A percentile compares a stretch with the other conserved stretches of the same genome.
phyloP scores from a whole-genome alignment of 306 rosid genomes.

The Senna tora region DNA sequence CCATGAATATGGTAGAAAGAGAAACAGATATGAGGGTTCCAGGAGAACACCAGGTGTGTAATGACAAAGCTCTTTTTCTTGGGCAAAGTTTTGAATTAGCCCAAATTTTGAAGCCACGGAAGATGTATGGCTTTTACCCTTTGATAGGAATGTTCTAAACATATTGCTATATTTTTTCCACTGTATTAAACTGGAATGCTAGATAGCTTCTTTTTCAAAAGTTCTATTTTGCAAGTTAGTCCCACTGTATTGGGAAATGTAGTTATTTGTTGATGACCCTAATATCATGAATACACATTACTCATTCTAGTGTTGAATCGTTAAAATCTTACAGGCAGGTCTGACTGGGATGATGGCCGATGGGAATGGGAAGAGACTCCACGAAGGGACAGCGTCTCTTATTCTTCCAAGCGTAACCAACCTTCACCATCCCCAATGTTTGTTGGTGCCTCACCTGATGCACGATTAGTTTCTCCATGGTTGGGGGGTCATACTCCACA shows the following conservation, averaged over 20 bases:
- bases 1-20: slow-evolving; percentile 59
- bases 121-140: slow-evolving; percentile 18
- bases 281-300: not conserved
- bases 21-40: slow-evolving; percentile 74
- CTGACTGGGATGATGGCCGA: slow-evolving; percentile 93
- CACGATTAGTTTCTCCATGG: slow-evolving; percentile 95
- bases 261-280: slow-evolving; percentile 26
- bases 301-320: slow-evolving; percentile 23
- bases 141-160: slow-evolving; percentile 26
- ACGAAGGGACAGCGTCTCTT: slow-evolving; percentile 64
- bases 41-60: slow-evolving; percentile 77
- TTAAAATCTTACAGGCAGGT: slow-evolving; percentile 63
- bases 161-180: slow-evolving; percentile 12
- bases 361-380: slow-evolving; percentile 99
- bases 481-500: slow-evolving; percentile 77
- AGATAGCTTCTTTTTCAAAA: not conserved
- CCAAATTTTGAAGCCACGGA: slow-evolving; percentile 10
- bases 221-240: slow-evolving; percentile 18
- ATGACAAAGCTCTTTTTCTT: not conserved
- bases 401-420: slow-evolving; percentile 65
- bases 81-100: not conserved
- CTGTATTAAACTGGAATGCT: slow-evolving; percentile 23
- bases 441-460: slow-evolving; percentile 95
- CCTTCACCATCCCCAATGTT: slow-evolving; percentile 95
- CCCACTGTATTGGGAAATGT: slow-evolving; percentile 22